phyloP scores from a whole-genome alignment of 2,329 filamentous ascomycete species.

The Colletotrichum falcatum region DNA sequence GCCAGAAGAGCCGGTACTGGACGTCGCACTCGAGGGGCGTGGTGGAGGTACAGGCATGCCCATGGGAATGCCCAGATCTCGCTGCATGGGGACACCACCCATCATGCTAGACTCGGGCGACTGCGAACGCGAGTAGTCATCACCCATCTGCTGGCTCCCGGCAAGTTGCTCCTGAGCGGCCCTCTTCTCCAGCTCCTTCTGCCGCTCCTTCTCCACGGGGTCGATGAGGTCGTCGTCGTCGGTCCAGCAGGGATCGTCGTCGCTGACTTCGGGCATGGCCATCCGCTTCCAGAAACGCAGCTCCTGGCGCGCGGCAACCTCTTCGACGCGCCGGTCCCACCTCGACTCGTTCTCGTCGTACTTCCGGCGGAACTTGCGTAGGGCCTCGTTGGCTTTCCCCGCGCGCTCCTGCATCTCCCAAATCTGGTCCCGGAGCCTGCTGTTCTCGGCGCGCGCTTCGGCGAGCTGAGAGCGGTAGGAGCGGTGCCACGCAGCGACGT shows the following conservation, averaged over 20 bases:
- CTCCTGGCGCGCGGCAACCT: constrained; percentile 67
- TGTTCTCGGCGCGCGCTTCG: constrained; percentile 74
- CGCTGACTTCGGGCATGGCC: constrained; percentile 70
- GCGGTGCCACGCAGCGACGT: constrained; percentile 73
- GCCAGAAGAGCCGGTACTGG: constrained; percentile 58
- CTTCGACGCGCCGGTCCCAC: constrained; percentile 66
- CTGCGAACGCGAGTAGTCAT: constrained; percentile 49
- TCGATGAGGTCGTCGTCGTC: constrained; percentile 75
- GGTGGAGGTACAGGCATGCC: constrained; percentile 53
- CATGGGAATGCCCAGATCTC: constrained; percentile 47
- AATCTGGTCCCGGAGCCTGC: constrained; percentile 72
- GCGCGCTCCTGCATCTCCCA: constrained; percentile 75
- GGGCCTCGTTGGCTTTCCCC: constrained; percentile 65
- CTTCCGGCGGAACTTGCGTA: constrained; percentile 67
- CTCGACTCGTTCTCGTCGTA: constrained; percentile 68
- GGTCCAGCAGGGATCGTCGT: constrained; percentile 72
- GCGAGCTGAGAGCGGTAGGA: constrained; percentile 74
- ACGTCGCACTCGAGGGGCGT: constrained; percentile 56
- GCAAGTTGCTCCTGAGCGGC: constrained; percentile 54
- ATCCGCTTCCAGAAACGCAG: constrained; percentile 75
- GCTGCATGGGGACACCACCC: constrained; percentile 59
- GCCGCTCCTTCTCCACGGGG: constrained; percentile 67
- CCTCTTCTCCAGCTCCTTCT: constrained; percentile 63
- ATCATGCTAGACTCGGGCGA: constrained; percentile 46
- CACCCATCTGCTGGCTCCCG: constrained; percentile 51